These are phyloP conservation scores for Kwoniella bestiolae DNA, from an alignment of 768 basidiomycete genomes.

Conservation along the genomic window DNA sequence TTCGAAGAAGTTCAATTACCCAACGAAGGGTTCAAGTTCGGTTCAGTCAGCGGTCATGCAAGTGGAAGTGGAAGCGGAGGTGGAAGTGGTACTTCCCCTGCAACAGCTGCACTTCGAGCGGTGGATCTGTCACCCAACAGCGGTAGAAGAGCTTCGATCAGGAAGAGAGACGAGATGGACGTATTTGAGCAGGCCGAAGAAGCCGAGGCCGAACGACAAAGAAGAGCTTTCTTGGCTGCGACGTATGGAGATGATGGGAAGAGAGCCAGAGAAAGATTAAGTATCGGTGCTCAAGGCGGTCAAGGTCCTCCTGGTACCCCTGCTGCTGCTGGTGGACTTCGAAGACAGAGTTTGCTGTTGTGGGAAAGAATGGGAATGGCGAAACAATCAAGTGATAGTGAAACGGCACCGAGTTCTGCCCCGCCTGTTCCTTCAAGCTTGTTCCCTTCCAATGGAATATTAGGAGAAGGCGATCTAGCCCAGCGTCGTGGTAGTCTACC, in stretches of 20 bases:
- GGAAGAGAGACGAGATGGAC: conserved; percentile 27
- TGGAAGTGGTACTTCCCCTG: conserved; percentile 25
- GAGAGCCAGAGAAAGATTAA: conserved; percentile 44
- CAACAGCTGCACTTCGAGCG: conserved; percentile 25
- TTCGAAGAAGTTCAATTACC: conserved; percentile 19
- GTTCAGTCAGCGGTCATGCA: conserved; percentile 23
- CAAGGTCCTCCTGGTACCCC: conserved; percentile 20
- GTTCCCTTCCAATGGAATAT: background rate
- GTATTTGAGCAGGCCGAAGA: conserved; percentile 48
- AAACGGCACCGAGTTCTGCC: conserved; percentile 27
- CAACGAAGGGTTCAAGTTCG: conserved; percentile 42
- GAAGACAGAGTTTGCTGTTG: conserved; percentile 44
- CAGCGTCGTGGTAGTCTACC: conserved; percentile 51
- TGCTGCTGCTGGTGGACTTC: conserved; percentile 23
- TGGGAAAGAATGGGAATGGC: conserved; percentile 46
- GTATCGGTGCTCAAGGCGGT: conserved; percentile 34
- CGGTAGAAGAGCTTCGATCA: conserved; percentile 21
- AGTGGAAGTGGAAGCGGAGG: background rate
- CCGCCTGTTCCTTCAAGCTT: conserved; percentile 11
- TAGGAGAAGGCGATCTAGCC: conserved; percentile 15
- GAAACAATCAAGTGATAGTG: conserved; percentile 12
- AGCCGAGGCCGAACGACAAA: conserved; percentile 54
- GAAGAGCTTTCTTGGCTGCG: conserved; percentile 50
- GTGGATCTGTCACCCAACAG: conserved; percentile 35
- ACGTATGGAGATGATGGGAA: conserved; percentile 49